Evolutionary conservation across 768 basidiomycete genomes (phyloP), one percentile per base, ranked within the genome.

Genomic region (Lentinula detonsa): DNA sequence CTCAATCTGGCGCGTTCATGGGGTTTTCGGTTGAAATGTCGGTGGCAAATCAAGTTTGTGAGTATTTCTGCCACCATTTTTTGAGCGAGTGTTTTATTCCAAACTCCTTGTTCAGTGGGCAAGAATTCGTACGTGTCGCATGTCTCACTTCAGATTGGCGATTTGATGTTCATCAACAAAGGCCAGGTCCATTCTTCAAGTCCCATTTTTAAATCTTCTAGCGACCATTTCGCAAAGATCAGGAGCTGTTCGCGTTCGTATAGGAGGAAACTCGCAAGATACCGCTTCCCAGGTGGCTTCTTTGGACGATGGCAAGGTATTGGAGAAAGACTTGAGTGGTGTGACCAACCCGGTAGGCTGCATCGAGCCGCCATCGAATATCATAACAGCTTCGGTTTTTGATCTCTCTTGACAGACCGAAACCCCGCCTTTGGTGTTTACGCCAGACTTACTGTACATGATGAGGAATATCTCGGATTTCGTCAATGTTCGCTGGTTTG

Each of bases 1-100:
- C 66, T 9, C 75, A 76, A 58, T 68, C 66, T 37, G 79, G 76
- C 43, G 66, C 70, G 1, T 80, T 80, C 61, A 69, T 85, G 55
- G 86, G 86, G 0, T 87, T 87, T 63, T 81, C 79, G 1, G 75
- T 88, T 34, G 87, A 88, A 70, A 77, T 87, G 74, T 85, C 83
- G 18, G 82, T 87, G 7, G 78, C 79, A 3, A 81, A 81, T 61
- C 81, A 82, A 72, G 73, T 85, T 52, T 72, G 83, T 84, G 65
- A 72, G 82, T 79, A 8, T 52, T 18, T 43, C 55, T 43, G 21
- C 8, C 31, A 39, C 2, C 60, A 13, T 7, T 9, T 3, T 23
- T 10, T 42, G 40, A 48, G 28, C 10, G 16, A 43, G 2, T n/a
- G 6, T 43, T n/a, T 43, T 3, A 6, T 18, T 43, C 39, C 15